Evolutionary conservation across 75 land plant species (phyloP), one percentile per base, ranked within the genome.

Genomic region (Adiantum capillusveneris): DNA sequence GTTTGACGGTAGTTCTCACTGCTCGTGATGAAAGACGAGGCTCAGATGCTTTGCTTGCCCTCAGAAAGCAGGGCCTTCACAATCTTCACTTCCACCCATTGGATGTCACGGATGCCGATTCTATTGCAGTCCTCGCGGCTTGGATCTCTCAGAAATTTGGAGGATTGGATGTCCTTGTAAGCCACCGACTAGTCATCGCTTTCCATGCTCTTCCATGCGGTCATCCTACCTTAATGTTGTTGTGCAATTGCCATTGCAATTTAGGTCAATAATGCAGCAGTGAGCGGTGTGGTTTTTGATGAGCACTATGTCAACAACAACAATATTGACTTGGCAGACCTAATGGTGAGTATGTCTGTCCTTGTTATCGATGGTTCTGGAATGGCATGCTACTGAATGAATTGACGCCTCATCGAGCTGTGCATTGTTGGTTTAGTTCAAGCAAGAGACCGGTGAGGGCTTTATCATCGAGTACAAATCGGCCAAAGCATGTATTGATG

Each of bases 111-210:
- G 60, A 64, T 17, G 41, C 64, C 1, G 11, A 53, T 1, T 83
- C 86, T 28, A 72, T 83, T 61, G 12, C 58, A 1, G 62, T 21
- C 45, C 81, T 86, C 37, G 81, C 57, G 0, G 34, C 64, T 0
- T 80, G 92, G 93, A 17, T 90, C 31, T 11, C 52, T 1, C 2
- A 36, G 0, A 50, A 51, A 0, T 75, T 66, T 44, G 69, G 69
- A 18, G 69, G 60, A 5, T 21, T 83, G n/a, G 88, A 85, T 59
- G 73, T 85, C 27, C 82, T 85, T 26, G 88, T 85, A 48, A 78
- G 0, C 31, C 43, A 14, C 9, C 9, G 14, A 41, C 9, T 9
- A 9, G 43, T 9, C 14, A 14, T 14, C 14, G 9, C 12, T 14
- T 41, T 41, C 20, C 51, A 13, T 48, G 51, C 51, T 48, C 9